These are phyloP conservation scores for Pichia occidentalis DNA, from an alignment of 805 yeast genomes.

Conservation along the genomic window DNA sequence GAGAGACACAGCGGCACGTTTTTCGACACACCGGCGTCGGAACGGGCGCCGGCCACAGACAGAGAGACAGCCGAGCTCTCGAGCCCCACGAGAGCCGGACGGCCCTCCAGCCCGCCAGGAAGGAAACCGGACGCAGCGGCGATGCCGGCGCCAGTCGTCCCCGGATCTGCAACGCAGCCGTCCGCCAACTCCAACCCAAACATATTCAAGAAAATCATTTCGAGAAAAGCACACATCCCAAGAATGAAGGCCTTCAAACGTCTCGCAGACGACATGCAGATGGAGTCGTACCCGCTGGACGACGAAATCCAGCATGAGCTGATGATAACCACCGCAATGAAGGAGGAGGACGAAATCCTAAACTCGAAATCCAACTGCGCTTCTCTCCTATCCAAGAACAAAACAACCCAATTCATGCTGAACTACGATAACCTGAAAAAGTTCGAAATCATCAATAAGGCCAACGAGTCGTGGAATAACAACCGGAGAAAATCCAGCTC, in stretches of 20 bases:
- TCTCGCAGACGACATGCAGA: slow-evolving; percentile 29
- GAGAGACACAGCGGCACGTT: too few relatives aligned
- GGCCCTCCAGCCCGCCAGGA: too few relatives aligned
- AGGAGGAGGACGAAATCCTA: slow-evolving; percentile 26
- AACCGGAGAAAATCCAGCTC: slow-evolving; percentile 18
- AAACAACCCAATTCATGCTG: slow-evolving; percentile 2
- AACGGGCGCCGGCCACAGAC: too few relatives aligned
- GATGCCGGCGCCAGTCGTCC: not conserved
- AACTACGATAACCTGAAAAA: slow-evolving; percentile 24
- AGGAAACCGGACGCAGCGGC: too few relatives aligned
- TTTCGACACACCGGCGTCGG: too few relatives aligned
- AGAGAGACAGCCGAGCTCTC: too few relatives aligned
- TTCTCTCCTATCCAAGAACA: slow-evolving; percentile 3
- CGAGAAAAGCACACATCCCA: slow-evolving; percentile 27
- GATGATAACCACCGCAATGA: slow-evolving; percentile 27
- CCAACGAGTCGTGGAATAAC: slow-evolving; percentile 33
- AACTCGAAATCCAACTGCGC: slow-evolving; percentile 13
- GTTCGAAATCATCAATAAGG: slow-evolving; percentile 30
- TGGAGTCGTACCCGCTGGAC: slow-evolving; percentile 31
- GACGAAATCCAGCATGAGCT: slow-evolving; percentile 32
- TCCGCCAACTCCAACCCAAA: slow-evolving; percentile 5
- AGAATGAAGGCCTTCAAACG: slow-evolving; percentile 32
- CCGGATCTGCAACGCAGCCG: not conserved
- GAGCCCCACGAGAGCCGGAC: too few relatives aligned
- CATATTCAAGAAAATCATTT: slow-evolving; percentile 28